Evolutionary conservation across 140 eudicot genomes (phyloP).

Genomic region (Cichorium intybus): DNA sequence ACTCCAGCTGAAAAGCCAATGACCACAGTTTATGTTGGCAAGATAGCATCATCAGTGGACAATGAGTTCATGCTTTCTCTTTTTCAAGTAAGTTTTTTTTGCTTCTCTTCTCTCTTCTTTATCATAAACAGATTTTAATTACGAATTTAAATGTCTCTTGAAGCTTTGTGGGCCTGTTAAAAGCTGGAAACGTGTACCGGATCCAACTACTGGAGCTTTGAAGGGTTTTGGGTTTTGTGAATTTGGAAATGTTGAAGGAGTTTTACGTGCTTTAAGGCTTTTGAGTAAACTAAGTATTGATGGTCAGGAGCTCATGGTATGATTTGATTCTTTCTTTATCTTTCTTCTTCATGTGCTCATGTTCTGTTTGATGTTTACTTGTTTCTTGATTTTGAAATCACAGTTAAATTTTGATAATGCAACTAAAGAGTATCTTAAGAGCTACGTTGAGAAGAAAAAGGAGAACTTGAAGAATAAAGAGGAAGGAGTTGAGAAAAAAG

Average conservation of each 20-base stretch:
- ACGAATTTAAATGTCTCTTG: conserved; percentile 25
- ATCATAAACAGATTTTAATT: neutral
- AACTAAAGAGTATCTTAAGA: conserved; percentile 67
- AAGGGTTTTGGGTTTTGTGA: conserved; percentile 96
- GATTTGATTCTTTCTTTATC: neutral
- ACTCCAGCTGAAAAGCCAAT: conserved; percentile 71
- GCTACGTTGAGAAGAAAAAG: conserved; percentile 68
- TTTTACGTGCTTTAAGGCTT: conserved; percentile 84
- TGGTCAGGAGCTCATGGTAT: conserved; percentile 92
- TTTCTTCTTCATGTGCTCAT: neutral
- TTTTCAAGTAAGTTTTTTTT: conserved; percentile 55
- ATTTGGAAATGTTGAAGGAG: conserved; percentile 95
- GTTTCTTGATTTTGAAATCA: conserved; percentile 16
- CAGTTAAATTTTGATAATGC: conserved; percentile 75
- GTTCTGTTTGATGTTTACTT: neutral
- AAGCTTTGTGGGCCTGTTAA: conserved; percentile 97
- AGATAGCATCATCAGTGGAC: conserved; percentile 81
- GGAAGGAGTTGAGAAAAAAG: conserved; percentile 46
- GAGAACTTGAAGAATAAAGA: conserved; percentile 56
- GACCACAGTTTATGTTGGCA: conserved; percentile 89
- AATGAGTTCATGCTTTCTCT: conserved; percentile 92
- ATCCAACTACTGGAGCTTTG: conserved; percentile 67
- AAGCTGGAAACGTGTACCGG: conserved; percentile 94
- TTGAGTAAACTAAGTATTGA: conserved; percentile 79
- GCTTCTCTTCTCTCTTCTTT: neutral